A percentile compares a stretch with the other conserved stretches of the same genome.
Evolutionary conservation across 352 stramenopile genomes (phyloP).

Genomic region (Phytophthora europaea): DNA sequence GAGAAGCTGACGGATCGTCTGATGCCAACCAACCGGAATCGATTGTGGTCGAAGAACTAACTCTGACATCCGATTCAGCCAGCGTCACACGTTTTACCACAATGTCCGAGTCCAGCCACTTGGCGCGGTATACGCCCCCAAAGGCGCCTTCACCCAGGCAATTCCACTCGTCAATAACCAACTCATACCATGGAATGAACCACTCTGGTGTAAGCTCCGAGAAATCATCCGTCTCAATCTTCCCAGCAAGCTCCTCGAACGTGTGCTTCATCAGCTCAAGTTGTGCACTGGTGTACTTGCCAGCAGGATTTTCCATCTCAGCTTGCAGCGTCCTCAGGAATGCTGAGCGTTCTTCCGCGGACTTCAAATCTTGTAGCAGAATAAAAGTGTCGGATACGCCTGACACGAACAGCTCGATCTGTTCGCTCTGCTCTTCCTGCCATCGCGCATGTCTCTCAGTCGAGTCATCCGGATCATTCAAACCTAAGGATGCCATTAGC

Average conservation of each 20-base stretch:
- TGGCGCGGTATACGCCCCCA: slow-evolving; percentile 1
- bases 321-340: not conserved
- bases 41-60: not conserved
- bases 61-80: not conserved
- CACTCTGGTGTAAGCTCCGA: not conserved
- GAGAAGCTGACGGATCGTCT: not conserved
- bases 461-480: not conserved
- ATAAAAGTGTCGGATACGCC: not conserved
- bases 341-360: not conserved
- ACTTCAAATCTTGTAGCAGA: slow-evolving; percentile 12
- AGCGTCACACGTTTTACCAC: slow-evolving; percentile 2
- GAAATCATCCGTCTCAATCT: not conserved
- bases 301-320: not conserved
- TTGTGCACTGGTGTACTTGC: not conserved
- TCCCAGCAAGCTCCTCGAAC: not conserved
- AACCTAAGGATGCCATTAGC: not conserved
- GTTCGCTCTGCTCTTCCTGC: not conserved
- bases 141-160: not conserved
- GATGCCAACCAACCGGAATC: not conserved
- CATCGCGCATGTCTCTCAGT: not conserved
- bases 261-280: not conserved
- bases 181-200: slow-evolving; percentile 17
- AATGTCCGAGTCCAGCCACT: slow-evolving; percentile 10
- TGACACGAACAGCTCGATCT: not conserved
- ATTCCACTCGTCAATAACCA: not conserved